Conservation (phyloP, 2,329 filamentous ascomycete genomes). For the Canariomyces notabilis region DNA sequence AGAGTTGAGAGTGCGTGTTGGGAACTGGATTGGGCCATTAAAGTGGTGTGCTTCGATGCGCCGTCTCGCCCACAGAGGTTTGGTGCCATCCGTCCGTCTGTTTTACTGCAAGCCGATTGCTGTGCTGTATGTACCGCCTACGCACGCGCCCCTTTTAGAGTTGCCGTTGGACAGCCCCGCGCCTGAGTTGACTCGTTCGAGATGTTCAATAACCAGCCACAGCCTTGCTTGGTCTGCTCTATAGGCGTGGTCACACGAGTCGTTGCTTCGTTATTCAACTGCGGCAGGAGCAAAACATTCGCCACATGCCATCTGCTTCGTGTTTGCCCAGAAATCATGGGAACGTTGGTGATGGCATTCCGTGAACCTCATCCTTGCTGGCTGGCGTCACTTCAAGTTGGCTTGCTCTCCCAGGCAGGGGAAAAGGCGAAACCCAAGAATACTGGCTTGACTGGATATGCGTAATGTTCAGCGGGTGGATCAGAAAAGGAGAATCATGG, state of each 20-base stretch:
- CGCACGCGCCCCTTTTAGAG: not conserved
- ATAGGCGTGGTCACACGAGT: not conserved
- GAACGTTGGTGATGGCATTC: not conserved
- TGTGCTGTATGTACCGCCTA: no score
- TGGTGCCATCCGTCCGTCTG: not conserved
- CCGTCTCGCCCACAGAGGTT: not conserved
- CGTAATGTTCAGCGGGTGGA: not conserved
- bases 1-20: no score
- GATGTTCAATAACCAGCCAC: no score
- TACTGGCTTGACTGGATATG: no score
- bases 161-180: not conserved
- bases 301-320: not conserved
- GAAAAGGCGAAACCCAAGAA: not conserved
- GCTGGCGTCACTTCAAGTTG: not conserved
- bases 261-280: not conserved
- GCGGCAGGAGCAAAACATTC: not conserved
- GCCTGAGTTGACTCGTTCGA: no score
- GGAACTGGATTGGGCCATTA: no score
- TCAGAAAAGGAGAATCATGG: not conserved
- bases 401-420: not conserved
- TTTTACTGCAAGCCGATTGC: no score
- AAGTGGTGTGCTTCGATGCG: not conserved
- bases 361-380: not conserved
- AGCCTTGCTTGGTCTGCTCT: not conserved
- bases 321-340: not conserved